A percentile compares a stretch with the other conserved stretches of the same genome.
Evolutionary conservation across 176 grass and related monocot species (phyloP).

Genomic region (Zoysia japonica): DNA sequence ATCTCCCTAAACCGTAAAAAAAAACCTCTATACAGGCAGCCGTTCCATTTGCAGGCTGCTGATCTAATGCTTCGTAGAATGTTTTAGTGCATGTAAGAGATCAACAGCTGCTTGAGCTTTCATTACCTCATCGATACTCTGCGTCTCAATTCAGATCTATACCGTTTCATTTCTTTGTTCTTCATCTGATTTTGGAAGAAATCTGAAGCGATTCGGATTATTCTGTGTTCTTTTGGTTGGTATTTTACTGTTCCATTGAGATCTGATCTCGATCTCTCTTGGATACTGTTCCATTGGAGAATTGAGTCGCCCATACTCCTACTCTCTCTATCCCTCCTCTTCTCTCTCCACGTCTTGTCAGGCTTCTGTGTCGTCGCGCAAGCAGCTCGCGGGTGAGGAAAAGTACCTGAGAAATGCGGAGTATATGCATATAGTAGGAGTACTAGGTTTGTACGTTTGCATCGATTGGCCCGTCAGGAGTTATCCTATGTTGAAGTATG

Average conservation of each 20-base stretch:
- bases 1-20: too few relatives aligned
- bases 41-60: background rate
- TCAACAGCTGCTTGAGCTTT: background rate
- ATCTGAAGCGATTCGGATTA: background rate
- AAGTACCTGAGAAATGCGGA: background rate
- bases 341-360: constrained; percentile 38
- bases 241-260: constrained; percentile 47
- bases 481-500: constrained; percentile 28
- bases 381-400: constrained; percentile 2
- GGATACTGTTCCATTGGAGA: constrained; percentile 48
- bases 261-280: background rate
- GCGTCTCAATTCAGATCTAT: constrained; percentile 27
- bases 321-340: background rate
- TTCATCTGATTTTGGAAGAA: background rate
- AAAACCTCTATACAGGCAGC: too few relatives aligned
- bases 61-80: background rate
- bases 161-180: background rate
- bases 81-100: constrained; percentile 10
- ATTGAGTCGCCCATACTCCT: background rate
- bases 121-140: background rate
- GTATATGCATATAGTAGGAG: too few relatives aligned
- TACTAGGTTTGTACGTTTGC: background rate
- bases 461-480: constrained; percentile 30
- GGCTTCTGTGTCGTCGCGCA: constrained; percentile 13
- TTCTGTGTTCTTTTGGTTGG: background rate